Evolutionary conservation across 192 early-diverging fungal species (phyloP).

Genomic region (Gamsiella multidivaricata): DNA sequence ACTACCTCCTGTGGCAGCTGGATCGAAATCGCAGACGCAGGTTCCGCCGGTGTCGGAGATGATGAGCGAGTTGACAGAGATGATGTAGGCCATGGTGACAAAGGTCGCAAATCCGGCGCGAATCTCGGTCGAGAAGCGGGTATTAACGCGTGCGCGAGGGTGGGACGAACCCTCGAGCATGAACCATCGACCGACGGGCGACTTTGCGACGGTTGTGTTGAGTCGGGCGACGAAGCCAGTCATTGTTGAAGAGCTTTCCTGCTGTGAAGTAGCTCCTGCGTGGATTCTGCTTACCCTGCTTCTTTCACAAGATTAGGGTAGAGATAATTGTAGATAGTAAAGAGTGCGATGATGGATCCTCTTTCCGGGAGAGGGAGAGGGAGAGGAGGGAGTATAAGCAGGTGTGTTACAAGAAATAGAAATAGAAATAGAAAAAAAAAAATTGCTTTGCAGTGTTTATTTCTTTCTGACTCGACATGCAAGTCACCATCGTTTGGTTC

Average conservation of each 20-base stretch:
- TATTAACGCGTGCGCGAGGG: slow-evolving; percentile 64
- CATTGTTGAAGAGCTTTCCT: slow-evolving; percentile 8
- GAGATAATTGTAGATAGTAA: not conserved
- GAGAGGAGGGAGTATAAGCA: not conserved
- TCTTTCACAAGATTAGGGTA: no score
- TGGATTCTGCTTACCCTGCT: no score
- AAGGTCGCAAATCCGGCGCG: slow-evolving; percentile 75
- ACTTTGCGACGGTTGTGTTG: slow-evolving; percentile 67
- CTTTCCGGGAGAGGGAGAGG: not conserved
- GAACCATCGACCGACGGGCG: slow-evolving; percentile 72
- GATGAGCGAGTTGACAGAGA: slow-evolving; percentile 79
- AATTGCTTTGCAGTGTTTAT: no score
- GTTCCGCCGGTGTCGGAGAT: slow-evolving; percentile 81
- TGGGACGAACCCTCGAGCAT: slow-evolving; percentile 76
- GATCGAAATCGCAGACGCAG: slow-evolving; percentile 73
- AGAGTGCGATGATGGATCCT: not conserved
- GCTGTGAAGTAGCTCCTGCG: no score
- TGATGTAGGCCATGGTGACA: slow-evolving; percentile 80
- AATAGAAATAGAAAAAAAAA: not conserved
- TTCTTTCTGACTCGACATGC: no score
- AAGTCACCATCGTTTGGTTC: no score
- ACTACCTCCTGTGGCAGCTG: not conserved
- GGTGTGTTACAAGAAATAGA: slow-evolving; percentile 4
- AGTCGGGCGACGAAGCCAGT: slow-evolving; percentile 64
- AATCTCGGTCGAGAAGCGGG: slow-evolving; percentile 71